Base-by-base conservation (phyloP, 805 yeast genomes). In the Starmerella bacillaris region DNA sequence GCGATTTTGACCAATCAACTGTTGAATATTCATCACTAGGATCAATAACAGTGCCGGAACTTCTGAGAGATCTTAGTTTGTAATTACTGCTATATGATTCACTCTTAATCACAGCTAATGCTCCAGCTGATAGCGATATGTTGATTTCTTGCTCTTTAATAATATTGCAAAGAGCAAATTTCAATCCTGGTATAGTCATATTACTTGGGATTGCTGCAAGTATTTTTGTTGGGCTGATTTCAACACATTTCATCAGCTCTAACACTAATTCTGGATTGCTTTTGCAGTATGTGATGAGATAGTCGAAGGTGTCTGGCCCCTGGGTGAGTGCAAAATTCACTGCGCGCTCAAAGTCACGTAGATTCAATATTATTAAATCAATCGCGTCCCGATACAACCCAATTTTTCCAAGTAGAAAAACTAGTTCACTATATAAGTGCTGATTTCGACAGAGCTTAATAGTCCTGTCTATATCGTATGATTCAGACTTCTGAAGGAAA, bases 331-430 rank as follows among this genome's bases (percentile, higher is more conserved):
- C 89, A 62, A 83, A 89, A 14, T 64, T 65, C 18, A 89, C 77
- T 0, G 96, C 96, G 43, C 68, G 63, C 27, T 67, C 66, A 0
- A 94, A 86, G 51, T 86, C 89, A 36, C 74, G 65, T 34, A 84
- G 57, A 45, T 78, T 67, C 43, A 78, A 76, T 27, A 83, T 72
- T 12, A 89, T 82, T 29, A 89, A 59, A 38, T 63, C 66, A 46
- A 86, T 57, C 0, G 96, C 96, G 41, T 70, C 67, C 41, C 65
- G 66, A 37, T 74, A 71, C 44, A 78, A 78, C 1, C 98, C 96
- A 18, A 78, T 73, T 46, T 72, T 70, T 4, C 93, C 92, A 41
- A 80, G 64, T 21, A 89, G 55, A 48, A 71, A 83, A 0, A 89
- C 92, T 27, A 83, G 60, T 48, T 86, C 96, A 27, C 74, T 70